A percentile compares a stretch with the other conserved stretches of the same genome.
These are phyloP conservation scores for Botrytis elliptica DNA, from an alignment of 2,329 filamentous ascomycete genomes.

Conservation along the genomic window DNA sequence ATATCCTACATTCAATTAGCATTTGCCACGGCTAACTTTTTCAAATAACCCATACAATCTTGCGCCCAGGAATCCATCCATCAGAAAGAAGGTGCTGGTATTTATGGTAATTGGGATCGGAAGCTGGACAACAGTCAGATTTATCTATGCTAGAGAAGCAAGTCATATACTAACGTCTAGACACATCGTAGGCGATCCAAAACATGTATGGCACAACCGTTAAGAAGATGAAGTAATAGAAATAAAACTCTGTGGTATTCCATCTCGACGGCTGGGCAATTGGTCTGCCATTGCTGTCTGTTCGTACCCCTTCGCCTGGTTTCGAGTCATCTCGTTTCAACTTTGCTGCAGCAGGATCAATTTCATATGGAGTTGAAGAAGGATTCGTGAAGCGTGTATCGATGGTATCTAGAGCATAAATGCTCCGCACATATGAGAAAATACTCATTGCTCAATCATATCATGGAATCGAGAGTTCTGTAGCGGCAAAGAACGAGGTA, in stretches of 20 bases:
- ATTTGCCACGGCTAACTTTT: not conserved
- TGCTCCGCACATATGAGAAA: slow-evolving; percentile 47
- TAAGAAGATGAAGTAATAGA: slow-evolving; percentile 72
- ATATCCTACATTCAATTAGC: slow-evolving; percentile 61
- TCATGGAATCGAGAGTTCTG: not conserved
- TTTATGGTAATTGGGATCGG: slow-evolving; percentile 75
- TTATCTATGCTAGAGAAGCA: not conserved
- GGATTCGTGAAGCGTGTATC: slow-evolving; percentile 72
- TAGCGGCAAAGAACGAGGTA: not conserved
- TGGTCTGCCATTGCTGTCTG: slow-evolving; percentile 45
- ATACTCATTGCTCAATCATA: slow-evolving; percentile 33
- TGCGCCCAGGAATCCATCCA: slow-evolving; percentile 90
- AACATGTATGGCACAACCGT: slow-evolving; percentile 80
- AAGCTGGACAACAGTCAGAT: slow-evolving; percentile 52
- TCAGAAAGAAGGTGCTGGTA: slow-evolving; percentile 69
- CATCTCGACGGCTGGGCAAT: slow-evolving; percentile 68
- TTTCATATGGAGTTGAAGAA: slow-evolving; percentile 64
- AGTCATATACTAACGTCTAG: slow-evolving; percentile 63
- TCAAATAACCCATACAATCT: slow-evolving; percentile 61
- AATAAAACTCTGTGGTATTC: slow-evolving; percentile 79
- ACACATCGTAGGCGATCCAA: slow-evolving; percentile 83
- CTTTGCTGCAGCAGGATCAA: slow-evolving; percentile 41
- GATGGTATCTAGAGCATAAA: slow-evolving; percentile 67
- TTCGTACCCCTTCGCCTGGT: slow-evolving; percentile 35
- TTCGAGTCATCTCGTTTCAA: slow-evolving; percentile 35